Percentiles rank a stretch among this genome's conserved stretches.
These are phyloP conservation scores for Thelephora terrestris DNA, from an alignment of 1,284 basidiomycete genomes.

Conservation along the genomic window DNA sequence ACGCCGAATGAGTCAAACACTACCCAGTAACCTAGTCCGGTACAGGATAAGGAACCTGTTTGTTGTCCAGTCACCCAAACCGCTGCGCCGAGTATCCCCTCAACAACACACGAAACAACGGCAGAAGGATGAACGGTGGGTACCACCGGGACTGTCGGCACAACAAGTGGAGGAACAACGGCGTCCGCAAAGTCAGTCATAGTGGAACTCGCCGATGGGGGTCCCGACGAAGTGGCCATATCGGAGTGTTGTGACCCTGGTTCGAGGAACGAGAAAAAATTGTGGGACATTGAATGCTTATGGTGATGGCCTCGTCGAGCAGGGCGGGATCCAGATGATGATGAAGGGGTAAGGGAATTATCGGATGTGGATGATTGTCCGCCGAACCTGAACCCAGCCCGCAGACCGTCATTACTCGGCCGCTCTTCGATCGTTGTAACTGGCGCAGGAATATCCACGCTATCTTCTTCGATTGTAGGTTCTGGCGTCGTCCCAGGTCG, in stretches of 20 bases:
- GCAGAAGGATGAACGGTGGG: conserved; percentile 18
- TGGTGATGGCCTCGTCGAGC: conserved; percentile 79
- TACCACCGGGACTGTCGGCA: not conserved
- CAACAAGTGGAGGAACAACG: not conserved
- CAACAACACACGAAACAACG: conserved; percentile 22
- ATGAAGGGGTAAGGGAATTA: conserved; percentile 16
- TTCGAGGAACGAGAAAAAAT: conserved; percentile 64
- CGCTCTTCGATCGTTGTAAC: conserved; percentile 1
- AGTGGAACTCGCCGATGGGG: not conserved
- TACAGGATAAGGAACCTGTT: conserved; percentile 77
- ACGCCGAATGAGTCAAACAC: conserved; percentile 90
- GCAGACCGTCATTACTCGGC: conserved; percentile 25
- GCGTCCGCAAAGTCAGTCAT: not conserved
- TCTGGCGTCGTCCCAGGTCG: conserved; percentile 57
- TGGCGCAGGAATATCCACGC: conserved; percentile 14
- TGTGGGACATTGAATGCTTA: conserved; percentile 89
- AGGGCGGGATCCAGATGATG: conserved; percentile 24
- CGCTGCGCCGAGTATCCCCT: conserved; percentile 55
- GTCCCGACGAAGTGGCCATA: not conserved
- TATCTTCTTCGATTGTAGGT: conserved; percentile 59
- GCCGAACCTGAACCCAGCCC: conserved; percentile 61
- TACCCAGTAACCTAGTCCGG: conserved; percentile 90
- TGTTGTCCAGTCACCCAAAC: conserved; percentile 92
- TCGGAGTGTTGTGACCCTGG: conserved; percentile 17
- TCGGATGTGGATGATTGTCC: conserved; percentile 27